Base-by-base conservation (phyloP, 2,329 filamentous ascomycete genomes). In the Epichloe sp. region DNA sequence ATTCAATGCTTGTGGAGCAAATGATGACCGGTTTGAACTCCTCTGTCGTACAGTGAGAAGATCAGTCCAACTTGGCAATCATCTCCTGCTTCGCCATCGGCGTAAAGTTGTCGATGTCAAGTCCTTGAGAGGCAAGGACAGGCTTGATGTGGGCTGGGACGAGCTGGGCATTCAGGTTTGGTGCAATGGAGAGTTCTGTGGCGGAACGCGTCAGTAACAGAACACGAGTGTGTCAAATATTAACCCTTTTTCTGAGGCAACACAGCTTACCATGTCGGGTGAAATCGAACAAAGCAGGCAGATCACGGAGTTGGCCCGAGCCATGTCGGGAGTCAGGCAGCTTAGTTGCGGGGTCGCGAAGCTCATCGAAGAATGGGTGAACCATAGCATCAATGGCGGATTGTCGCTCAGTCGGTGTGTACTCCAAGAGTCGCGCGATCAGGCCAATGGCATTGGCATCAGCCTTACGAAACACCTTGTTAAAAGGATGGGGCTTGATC, bases 401-500 rank as follows among this genome's bases (percentile, higher is more conserved):
- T 57, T 96, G 78, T 61, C 93, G 86, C 73, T 97, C 89, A 0
- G 93, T 97, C 10, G 93, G 93, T 0, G 93, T 98, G 71, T 98
- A 98, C 72, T 98, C 93, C 53, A 98, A 77, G 52, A 98, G 76
- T 56, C 86, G 85, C 50, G 89, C 93, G 66, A 98, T 97, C 61
- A 98, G 75, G 64, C 97, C 90, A 63, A 98, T 94, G 40, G 93
- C 91, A 63, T 88, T 90, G 35, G 82, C 78, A 59, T 95, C 88
- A 52, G 93, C 93, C 79, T 94, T 96, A 60, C 93, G 85, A 80
- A 98, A 97, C 51, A 98, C 93, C 80, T 97, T 97, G 74, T 86
- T 94, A 77, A 98, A 98, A 31, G 93, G 93, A 65, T 98, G 93
- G 53, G 93, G 93, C 76, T 98, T 98, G 75, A 98, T 98, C 71